Base-by-base conservation (phyloP, 805 yeast genomes). In the Starmerella roubikii region DNA sequence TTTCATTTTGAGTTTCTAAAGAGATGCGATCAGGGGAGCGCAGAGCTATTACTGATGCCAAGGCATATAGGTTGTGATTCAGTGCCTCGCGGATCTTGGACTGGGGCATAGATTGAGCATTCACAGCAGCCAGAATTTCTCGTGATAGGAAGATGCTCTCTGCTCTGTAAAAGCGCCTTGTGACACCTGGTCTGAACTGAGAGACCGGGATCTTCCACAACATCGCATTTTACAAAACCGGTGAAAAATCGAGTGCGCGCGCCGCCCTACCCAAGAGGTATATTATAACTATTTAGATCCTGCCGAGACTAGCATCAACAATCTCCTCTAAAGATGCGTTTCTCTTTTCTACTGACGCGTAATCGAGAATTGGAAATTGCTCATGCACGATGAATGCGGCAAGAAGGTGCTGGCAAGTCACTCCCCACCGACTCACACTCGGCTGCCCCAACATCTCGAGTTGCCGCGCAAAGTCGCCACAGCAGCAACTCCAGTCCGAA, bases 401-500 rank as follows among this genome's bases (percentile, higher is more conserved):
- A 27, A 51, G 32, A 3, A 51, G 13, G 20, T 51, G 55, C 20
- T 28, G 22, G 35, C 55, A 51, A 1, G 30, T 39, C 7, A 41
- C 39, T 18, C 39, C 30, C 51, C 42, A 34, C 18, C 36, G 11
- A 5, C 17, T 10, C 6, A 26, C 12, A 3, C 9, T 15, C 15
- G 30, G 22, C 4, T 8, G 3, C 12, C 28, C 15, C 11, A 17
- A n/a, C 10, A n/a, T 12, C 3, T 1, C 3, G 10, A 40, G 25
- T 22, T 34, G 35, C 11, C 19, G 12, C 10, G 24, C 19, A 28
- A 37, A 52, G 7, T 38, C 44, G 13, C 24, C 25, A 30, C 56
- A 53, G 2, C 48, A 25, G 23, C 56, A 53, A 1, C 38, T 30
- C 53, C 52, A 48, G 6, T 35, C n/a, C 2, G 10, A 11, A 10